Base-by-base conservation (phyloP, 2,329 filamentous ascomycete genomes). In the Monascus ruber region DNA sequence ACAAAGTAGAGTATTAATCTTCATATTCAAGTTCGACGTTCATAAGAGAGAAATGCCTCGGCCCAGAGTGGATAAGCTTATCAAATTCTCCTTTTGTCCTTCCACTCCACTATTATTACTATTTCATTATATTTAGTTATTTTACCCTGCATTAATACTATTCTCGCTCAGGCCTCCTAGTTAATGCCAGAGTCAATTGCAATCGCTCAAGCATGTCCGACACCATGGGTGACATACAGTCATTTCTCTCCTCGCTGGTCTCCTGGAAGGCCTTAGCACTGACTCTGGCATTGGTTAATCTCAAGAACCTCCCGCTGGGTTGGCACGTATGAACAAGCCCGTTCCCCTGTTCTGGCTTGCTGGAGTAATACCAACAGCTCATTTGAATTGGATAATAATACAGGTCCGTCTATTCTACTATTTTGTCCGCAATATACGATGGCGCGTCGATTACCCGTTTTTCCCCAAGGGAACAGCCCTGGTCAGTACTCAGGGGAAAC, bases 331-430 rank as follows among this genome's bases (percentile, higher is more conserved):
- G 62, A 57, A 11, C 2, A 25, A 27, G 9, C 7, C 29, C 35
- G 7, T 17, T 6, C 24, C 3, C 17, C 17, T 17, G 17, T 17
- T 17, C 3, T 17, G 3, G 17, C 17, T 17, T 17, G 17, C 17
- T 17, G 17, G 17, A 17, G 17, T 17, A 17, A 17, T n/a, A n/a
- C n/a, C n/a, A 17, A 17, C 17, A 17, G 17, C 17, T 17, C 17
- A 17, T 17, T 17, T 17, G 17, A 17, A 17, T 17, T 17, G 17
- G 3, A 17, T 17, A 17, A 17, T 17, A 33, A 33, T 37, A 47
- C 43, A 81, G 75, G 64, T 72, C 45, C 76, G 77, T 39, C 62
- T 82, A 46, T 70, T 75, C 58, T 73, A 74, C 52, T 65, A 72
- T 49, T 72, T 79, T 55, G 53, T 74, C 49, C 63, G 64, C 44